phyloP scores from a whole-genome alignment of 441 rosid species.

The Pelargonium citronellum region DNA sequence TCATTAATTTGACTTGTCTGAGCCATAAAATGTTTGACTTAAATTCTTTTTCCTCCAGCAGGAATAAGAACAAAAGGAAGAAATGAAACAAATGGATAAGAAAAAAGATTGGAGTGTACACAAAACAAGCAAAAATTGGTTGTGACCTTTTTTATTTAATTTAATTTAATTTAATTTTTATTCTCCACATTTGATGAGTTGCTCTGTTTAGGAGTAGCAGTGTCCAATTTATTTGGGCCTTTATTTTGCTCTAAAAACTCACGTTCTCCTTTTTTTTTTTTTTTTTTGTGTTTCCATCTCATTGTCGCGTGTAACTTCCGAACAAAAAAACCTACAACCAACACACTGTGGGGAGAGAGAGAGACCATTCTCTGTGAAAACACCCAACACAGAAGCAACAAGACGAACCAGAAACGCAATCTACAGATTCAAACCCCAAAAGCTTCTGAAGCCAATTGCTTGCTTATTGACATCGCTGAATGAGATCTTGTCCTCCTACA shows the following conservation, averaged over 20 bases:
- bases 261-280: neutral
- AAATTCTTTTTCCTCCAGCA: no score
- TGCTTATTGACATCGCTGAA: neutral
- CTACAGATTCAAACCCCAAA: neutral
- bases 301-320: conserved; percentile 34
- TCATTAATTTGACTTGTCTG: no score
- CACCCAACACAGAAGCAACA: neutral
- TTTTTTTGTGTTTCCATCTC: neutral
- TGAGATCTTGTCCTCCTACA: conserved; percentile 41
- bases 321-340: conserved; percentile 11
- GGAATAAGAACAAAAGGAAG: no score
- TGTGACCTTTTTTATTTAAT: neutral
- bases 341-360: neutral
- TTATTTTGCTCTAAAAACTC: neutral
- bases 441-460: conserved; percentile 5
- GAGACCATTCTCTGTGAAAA: conserved; percentile 3
- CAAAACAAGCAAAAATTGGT: no score
- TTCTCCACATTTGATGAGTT: no score
- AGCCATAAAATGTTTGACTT: no score
- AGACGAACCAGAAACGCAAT: neutral
- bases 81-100: no score
- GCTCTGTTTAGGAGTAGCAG: no score
- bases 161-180: no score
- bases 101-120: no score
- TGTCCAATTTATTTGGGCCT: neutral